Base-by-base conservation (phyloP, 2,329 filamentous ascomycete species). In the Talaromyces rugulosus region DNA sequence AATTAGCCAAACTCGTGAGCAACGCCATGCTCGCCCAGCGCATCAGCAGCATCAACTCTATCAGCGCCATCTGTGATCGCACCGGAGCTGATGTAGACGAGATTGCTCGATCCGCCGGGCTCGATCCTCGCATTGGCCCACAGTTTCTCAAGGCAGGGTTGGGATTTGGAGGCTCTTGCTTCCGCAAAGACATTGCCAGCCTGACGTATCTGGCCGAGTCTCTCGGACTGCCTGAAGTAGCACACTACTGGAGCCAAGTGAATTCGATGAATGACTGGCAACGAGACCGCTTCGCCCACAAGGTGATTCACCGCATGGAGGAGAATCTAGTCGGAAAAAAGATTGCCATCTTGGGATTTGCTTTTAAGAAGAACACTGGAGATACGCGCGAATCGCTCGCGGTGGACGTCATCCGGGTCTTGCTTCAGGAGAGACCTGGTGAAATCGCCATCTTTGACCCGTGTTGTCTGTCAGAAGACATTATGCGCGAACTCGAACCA, bases 1-100 rank as follows among this genome's bases (percentile, higher is more conserved):
- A 94, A 75, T 82, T 94, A 27, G 83, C 89, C 60, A 94, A 94
- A 77, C 82, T 94, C 0, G 89, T 89, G 0, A 88, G 90, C 62
- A 94, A 94, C 74, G 88, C 89, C 2, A 87, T 94, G 83, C 81
- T 94, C 8, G 90, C 90, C 1, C 90, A 94, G 77, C 84, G 90
- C 57, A 90, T 94, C 69, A 89, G 86, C 71, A 91, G 87, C 75
- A 91, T 94, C 78, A 94, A 93, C 76, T 87, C 89, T 12, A 84
- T 94, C 63, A 89, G 87, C n/a, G 89, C 89, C 4, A 86, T 94
- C 33, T 94, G 90, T 72, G 90, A 93, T 75, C 83, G 83, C 64
- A 89, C 87, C 0, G 89, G 89, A 16, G 90, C 90, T 12, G 86
- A 92, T 68, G 83, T 93, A n/a, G 83, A 88, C 64, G 89, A 92